These are phyloP conservation scores for Penstemon eatonii DNA, from an alignment of 257 asterid genomes.

Conservation along the genomic window DNA sequence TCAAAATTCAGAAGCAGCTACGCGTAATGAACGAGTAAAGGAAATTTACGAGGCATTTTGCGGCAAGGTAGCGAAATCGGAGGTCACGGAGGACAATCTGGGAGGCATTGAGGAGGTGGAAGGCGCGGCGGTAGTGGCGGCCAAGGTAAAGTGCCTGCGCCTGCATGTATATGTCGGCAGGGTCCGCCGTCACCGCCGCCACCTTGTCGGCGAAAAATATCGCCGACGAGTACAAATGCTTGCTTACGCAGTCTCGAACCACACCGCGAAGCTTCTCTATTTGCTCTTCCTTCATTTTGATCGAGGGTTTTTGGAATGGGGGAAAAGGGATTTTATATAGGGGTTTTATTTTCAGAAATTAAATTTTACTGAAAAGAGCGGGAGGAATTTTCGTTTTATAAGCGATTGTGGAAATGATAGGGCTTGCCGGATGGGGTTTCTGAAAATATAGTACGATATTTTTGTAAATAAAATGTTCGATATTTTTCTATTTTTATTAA, in stretches of 20 bases:
- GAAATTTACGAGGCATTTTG: conserved; percentile 82
- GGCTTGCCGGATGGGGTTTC: too few relatives aligned
- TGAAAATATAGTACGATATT: too few relatives aligned
- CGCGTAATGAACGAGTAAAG: neutral
- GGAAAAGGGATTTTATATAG: conserved; percentile 13
- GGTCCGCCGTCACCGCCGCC: conserved; percentile 92
- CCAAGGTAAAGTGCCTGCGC: conserved; percentile 98
- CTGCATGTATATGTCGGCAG: conserved; percentile 97
- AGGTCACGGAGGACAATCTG: conserved; percentile 97
- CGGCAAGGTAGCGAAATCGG: conserved; percentile 96
- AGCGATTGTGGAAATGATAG: too few relatives aligned
- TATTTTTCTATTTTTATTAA: too few relatives aligned
- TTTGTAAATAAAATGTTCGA: too few relatives aligned
- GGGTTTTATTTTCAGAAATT: conserved; percentile 23
- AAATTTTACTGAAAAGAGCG: conserved; percentile 44
- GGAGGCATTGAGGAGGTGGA: conserved; percentile 94
- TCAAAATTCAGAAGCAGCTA: conserved; percentile 2
- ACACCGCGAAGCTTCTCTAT: conserved; percentile 89
- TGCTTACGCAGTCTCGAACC: conserved; percentile 94
- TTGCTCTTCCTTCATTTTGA: conserved; percentile 80
- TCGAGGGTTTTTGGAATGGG: conserved; percentile 27
- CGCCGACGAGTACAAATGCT: conserved; percentile 95
- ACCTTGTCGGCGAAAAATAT: conserved; percentile 97
- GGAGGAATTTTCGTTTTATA: conserved; percentile 29
- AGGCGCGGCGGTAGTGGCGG: conserved; percentile 92